Base-by-base conservation (phyloP, 352 stramenopile genomes). In the Phytopythium sindhum region DNA sequence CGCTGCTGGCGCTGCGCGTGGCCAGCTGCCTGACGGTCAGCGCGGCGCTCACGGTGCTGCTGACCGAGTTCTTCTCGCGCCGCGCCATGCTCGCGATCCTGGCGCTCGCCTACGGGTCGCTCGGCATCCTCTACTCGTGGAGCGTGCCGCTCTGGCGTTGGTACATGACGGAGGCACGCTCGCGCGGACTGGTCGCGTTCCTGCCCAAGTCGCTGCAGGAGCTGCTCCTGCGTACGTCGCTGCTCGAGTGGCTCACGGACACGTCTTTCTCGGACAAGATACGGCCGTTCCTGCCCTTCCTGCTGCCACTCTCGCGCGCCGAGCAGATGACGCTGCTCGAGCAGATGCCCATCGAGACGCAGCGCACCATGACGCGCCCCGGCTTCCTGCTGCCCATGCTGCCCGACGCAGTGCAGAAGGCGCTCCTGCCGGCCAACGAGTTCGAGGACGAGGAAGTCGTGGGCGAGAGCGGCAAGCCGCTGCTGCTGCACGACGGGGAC, bases 221-320 rank as follows among this genome's bases (percentile, higher is more conserved):
- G 31, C 59, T 93, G 44, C 60, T 95, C 47, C 75, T 95, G 35
- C 73, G 77, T 28, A 93, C 79, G 57, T 93, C 79, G 45, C 73
- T 94, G 15, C 67, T 95, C 29, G 84, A 95, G 55, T 95, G 85
- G 85, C 81, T 95, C 50, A 90, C 84, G 1, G 87, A 94, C 58
- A 85, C 84, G 19, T 78, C 70, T 9, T 83, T 94, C 53, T 77
- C 85, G 44, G 84, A 94, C 55, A 77, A 82, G 64, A 65, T 96
- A 31, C 69, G 78, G 15, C 78, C 78, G 2, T 91, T 88, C 67
- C 41, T 96, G 56, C 84, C 85, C 26, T 93, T 96, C 62, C 70
- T 94, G 35, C 61, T 95, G 59, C 85, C 85, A 35, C 67, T 95
- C 10, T 82, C 80, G 23, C 78, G 69, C 58, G 58, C 67, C 3